Evolutionary conservation across 2,329 filamentous ascomycete species (phyloP).

Genomic region (Endoconidiophora polonica): DNA sequence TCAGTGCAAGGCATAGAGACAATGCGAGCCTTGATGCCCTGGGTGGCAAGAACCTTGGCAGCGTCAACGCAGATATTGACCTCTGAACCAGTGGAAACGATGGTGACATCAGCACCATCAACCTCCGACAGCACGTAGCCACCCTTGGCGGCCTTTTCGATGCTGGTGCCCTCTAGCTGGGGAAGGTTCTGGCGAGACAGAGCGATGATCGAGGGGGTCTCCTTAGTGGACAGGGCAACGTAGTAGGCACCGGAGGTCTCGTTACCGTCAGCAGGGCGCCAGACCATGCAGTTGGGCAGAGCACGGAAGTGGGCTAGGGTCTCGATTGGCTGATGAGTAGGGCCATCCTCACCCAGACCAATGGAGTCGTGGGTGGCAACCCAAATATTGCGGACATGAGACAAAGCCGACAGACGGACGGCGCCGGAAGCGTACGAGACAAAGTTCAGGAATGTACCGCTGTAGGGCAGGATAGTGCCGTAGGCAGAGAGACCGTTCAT

Average conservation of each 20-base stretch:
- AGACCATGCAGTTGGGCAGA: conserved; percentile 97
- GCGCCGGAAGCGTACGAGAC: conserved; percentile 94
- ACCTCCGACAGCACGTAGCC: conserved; percentile 82
- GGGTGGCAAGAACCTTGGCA: conserved; percentile 75
- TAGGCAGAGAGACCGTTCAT: conserved; percentile 93
- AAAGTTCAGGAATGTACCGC: conserved; percentile 98
- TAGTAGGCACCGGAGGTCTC: conserved; percentile 98
- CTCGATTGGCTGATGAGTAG: conserved; percentile 98
- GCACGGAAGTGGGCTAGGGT: conserved; percentile 96
- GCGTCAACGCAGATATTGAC: conserved; percentile 87
- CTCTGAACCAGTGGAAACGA: conserved; percentile 92
- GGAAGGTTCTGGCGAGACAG: conserved; percentile 96
- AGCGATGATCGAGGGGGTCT: conserved; percentile 83
- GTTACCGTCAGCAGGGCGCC: conserved; percentile 96
- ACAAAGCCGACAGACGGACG: conserved; percentile 83
- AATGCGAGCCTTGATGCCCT: conserved; percentile 73
- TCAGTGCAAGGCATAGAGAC: conserved; percentile 95
- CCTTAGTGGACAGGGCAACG: conserved; percentile 73
- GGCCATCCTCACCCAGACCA: conserved; percentile 94
- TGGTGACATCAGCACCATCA: conserved; percentile 67
- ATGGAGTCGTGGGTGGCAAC: conserved; percentile 98
- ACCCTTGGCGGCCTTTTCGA: conserved; percentile 84
- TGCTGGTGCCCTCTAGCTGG: conserved; percentile 84
- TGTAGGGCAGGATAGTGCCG: conserved; percentile 83
- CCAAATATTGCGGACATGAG: conserved; percentile 82